Percentiles rank a stretch among this genome's conserved stretches.
Conservation (phyloP, 257 asterid genomes). For the Verbena officinalis region DNA sequence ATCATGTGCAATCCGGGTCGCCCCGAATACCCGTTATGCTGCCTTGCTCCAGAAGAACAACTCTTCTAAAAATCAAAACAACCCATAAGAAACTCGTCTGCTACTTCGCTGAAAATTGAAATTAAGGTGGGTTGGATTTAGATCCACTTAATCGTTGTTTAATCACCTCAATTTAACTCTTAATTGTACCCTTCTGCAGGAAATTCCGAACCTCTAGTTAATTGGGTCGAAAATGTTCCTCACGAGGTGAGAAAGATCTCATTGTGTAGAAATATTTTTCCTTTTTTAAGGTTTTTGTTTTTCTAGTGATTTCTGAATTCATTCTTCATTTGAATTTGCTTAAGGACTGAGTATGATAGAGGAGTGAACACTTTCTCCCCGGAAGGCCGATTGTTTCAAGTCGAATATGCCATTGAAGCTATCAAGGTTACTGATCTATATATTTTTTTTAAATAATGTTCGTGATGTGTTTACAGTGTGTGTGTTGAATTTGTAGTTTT, state of each 20-base stretch:
- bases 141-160: slow-evolving; percentile 31
- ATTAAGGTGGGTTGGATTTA: slow-evolving; percentile 31
- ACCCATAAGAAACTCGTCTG: not conserved
- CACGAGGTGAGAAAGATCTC: slow-evolving; percentile 54
- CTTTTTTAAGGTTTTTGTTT: slow-evolving; percentile 12
- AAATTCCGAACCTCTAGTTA: slow-evolving; percentile 26
- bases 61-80: slow-evolving; percentile 18
- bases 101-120: slow-evolving; percentile 22
- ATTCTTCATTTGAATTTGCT: not conserved
- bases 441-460: no score
- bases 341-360: slow-evolving; percentile 92
- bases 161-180: slow-evolving; percentile 6
- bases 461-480: not conserved
- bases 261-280: slow-evolving; percentile 2
- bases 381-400: slow-evolving; percentile 93
- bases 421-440: slow-evolving; percentile 56
- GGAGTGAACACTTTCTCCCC: slow-evolving; percentile 96
- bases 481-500: not conserved
- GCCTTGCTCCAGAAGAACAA: slow-evolving; percentile 46
- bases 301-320: not conserved
- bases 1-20: slow-evolving; percentile 23
- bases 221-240: slow-evolving; percentile 63
- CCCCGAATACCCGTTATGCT: slow-evolving; percentile 33
- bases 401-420: slow-evolving; percentile 91
- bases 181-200: slow-evolving; percentile 35